Percentiles rank a stretch among this genome's conserved stretches.
phyloP scores from a whole-genome alignment of 306 rosid species.

The Hippophae rhamnoides region DNA sequence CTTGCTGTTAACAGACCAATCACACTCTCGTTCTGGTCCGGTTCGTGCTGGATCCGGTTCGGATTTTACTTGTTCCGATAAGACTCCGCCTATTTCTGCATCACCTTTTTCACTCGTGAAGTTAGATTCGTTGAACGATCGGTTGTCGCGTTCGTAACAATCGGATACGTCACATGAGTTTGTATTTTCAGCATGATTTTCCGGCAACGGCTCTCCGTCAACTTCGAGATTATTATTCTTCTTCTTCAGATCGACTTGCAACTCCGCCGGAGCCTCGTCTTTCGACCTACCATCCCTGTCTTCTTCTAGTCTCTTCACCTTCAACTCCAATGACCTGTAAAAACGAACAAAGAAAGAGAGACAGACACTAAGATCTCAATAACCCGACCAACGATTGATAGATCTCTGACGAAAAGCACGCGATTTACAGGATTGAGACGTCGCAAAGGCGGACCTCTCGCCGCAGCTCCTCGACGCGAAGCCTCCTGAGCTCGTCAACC shows the following conservation, averaged over 20 bases:
- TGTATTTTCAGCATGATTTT: constrained; percentile 12
- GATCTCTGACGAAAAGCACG: constrained; percentile 24
- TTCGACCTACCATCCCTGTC: constrained; percentile 29
- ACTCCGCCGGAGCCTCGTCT: constrained; percentile 10
- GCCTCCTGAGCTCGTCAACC: constrained; percentile 32
- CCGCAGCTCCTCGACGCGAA: constrained; percentile 46
- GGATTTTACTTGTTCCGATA: constrained; percentile 4
- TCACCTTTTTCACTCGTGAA: constrained; percentile 35
- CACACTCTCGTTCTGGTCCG: constrained; percentile 11
- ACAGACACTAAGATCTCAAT: constrained; percentile 26
- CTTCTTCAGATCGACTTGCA: neutral
- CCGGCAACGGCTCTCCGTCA: constrained; percentile 1
- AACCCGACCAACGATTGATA: constrained; percentile 8
- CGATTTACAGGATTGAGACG: constrained; percentile 39
- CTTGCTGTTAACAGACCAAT: constrained; percentile 15
- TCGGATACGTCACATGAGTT: constrained; percentile 19
- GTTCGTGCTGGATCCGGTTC: constrained; percentile 22
- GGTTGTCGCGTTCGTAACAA: constrained; percentile 30
- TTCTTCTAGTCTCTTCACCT: constrained; percentile 44
- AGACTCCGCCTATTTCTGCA: constrained; percentile 17
- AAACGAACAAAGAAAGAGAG: constrained; percentile 11
- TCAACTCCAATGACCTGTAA: constrained; percentile 51
- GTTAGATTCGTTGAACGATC: constrained; percentile 50
- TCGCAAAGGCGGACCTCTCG: constrained; percentile 42
- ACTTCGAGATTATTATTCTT: constrained; percentile 10